A percentile compares a stretch with the other conserved stretches of the same genome.
Conservation (phyloP, 257 asterid genomes). For the Phtheirospermum japonicum region DNA sequence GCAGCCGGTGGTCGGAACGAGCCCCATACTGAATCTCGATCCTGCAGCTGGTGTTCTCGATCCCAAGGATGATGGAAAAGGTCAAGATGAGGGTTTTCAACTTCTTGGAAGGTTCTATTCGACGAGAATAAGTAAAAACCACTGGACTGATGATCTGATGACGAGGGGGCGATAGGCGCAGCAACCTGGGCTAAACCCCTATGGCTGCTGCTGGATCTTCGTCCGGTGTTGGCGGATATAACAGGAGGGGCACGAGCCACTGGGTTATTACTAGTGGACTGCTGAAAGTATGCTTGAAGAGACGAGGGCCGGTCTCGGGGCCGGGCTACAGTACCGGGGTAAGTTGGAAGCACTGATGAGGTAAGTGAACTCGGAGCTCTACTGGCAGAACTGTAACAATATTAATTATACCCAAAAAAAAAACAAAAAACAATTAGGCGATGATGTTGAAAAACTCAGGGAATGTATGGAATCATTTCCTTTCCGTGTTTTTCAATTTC, state of each 20-base stretch:
- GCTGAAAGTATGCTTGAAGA: constrained; percentile 71
- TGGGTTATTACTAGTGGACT: constrained; percentile 45
- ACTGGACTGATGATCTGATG: constrained; percentile 45
- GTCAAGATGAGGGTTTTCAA: constrained; percentile 42
- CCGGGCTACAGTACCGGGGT: constrained; percentile 53
- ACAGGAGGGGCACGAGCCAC: constrained; percentile 38
- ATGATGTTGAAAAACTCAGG: neutral
- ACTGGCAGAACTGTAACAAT: constrained; percentile 52
- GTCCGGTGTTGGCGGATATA: constrained; percentile 38
- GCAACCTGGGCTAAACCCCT: constrained; percentile 48
- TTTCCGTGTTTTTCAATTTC: no score
- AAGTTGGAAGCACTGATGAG: constrained; percentile 56
- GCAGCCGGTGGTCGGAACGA: constrained; percentile 50
- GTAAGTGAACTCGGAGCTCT: constrained; percentile 72
- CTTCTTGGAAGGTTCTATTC: constrained; percentile 56
- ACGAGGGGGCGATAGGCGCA: constrained; percentile 41
- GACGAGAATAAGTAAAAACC: constrained; percentile 63
- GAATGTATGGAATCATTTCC: no score
- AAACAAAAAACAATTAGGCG: neutral
- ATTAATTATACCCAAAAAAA: neutral
- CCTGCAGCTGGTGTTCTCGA: constrained; percentile 40
- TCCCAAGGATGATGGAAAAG: constrained; percentile 51
- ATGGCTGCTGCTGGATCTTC: constrained; percentile 49
- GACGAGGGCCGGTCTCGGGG: constrained; percentile 67
- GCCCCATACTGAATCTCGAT: constrained; percentile 56